Evolutionary conservation across 2,329 filamentous ascomycete genomes (phyloP), one percentile per base, ranked within the genome.

Genomic region (Tolypocladium ovalisporum): DNA sequence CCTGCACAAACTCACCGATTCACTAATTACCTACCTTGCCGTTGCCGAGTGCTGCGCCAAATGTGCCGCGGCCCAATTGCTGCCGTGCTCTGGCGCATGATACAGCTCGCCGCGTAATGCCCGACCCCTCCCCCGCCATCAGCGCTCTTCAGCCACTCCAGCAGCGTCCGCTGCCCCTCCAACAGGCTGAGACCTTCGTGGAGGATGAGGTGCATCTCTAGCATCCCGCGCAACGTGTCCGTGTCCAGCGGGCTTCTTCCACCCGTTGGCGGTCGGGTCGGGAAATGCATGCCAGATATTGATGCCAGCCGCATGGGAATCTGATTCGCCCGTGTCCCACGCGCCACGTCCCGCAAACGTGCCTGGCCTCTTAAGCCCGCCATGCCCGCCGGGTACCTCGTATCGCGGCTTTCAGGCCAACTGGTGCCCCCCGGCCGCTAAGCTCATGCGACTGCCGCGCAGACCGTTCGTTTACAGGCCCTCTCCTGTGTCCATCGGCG

Each of bases 401-500:
- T 4, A 8, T 5, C 9, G 7, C 22, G 42, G 32, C 27, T 27
- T 19, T 10, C 2, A 4, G 2, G 24, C 44, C 24, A 12, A 32
- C 15, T 9, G 27, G 44, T 49, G 32, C 44, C 17, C 15, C 27
- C 27, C 3, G 27, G 4, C 27, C 44, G 44, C 27, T 49, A 32
- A n/a, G 17, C 44, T 12, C 42, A 5, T 19, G 42, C n/a, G 42
- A 15, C 44, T 13, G 24, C 17, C 44, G 27, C 27, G 44, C 44
- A 29, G 44, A 9, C 42, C 42, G n/a, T n/a, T n/a, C n/a, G n/a
- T 22, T 27, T 27, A 22, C 22, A n/a, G 42, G 44, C 44, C 17
- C 44, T 5, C 6, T 49, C 24, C 15, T 15, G 47, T 54, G 58
- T 29, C 22, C 58, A 61, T 61, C 59, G 59, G 56, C 52, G 36